Evolutionary conservation across 495 filamentous ascomycete species (phyloP), one percentile per base, ranked within the genome.

Genomic region (Bryoglossum gracile): DNA sequence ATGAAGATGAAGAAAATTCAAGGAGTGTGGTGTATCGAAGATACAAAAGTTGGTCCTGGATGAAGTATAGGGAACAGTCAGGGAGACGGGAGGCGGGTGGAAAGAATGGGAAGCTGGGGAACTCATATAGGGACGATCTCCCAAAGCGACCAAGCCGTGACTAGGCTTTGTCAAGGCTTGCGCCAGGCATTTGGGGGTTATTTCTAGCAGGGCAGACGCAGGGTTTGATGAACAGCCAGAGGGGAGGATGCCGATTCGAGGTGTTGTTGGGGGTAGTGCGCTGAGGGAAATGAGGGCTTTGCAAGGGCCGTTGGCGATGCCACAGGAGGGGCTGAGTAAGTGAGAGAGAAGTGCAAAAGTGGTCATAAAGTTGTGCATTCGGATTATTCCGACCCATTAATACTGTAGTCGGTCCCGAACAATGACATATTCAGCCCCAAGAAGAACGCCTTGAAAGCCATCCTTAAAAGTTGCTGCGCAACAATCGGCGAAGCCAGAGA

Each of bases 21-120:
- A 57, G 24, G 55, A 57, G 35, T 43, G 55, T 54, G 42, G 32
- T 16, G 55, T 56, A 56, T 51, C 54, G 40, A 52, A 44, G 45
- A 52, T 49, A 48, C 49, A 45, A 49, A 44, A 43, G 23, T 19
- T 3, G 25, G 17, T 19, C 26, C 30, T 19, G 32, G 26, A 13
- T 30, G 21, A 26, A 17, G 22, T 22, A 13, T 36, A 48, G 19
- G 23, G 43, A 21, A 22, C 17, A 17, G 19, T 36, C 16, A 24
- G 45, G 6, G 10, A 16, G 8, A 28, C 50, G 57, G 11, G 50
- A 62, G 28, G 49, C 22, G 36, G 25, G 33, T 24, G 9, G 23
- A 32, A 47, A 18, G 35, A 11, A 36, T 14, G 32, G 35, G 45
- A 14, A 30, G 16, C 35, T 30, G 26, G 26, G 26, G 26, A 30